Base-by-base conservation (phyloP, 768 basidiomycete species). In the Xerocomus potaroensis region DNA sequence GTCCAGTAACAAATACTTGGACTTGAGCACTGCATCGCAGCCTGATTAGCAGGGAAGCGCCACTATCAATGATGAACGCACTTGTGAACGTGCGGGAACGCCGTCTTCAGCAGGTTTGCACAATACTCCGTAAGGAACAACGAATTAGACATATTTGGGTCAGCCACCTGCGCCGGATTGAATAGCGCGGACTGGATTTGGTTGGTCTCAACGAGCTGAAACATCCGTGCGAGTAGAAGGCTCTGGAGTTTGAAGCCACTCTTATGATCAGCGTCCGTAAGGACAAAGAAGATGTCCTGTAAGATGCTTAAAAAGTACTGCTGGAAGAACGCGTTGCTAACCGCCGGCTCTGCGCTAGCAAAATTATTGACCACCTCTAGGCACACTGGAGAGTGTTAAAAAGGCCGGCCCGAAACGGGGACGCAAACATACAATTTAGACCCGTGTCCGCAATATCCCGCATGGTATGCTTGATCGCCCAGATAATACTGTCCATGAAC, bases 381-480 rank as follows among this genome's bases (percentile, higher is more conserved):
- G 59, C 87, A 91, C 65, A 97, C 94, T 92, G 50, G 16, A 27
- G 39, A 36, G 18, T 7, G 48, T 58, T 29, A 57, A 37, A 21
- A 42, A 41, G 3, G 16, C 16, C 21, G 18, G 21, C 30, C 19
- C 31, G 48, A 23, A 46, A 51, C 10, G 39, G 29, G 31, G 32
- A 15, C 32, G 29, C 44, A 5, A 14, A 55, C 53, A 69, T 69
- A 91, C 88, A 62, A 59, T 84, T 88, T 49, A 91, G 67, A 34
- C 88, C 88, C 34, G 86, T 89, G 63, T 98, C 95, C 5, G 92
- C 91, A 51, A 99, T 96, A 67, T 98, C 95, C 45, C 95, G 81
- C 91, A 96, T 93, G 14, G 91, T 97, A 71, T 99, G 96, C 68
- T 99, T 99, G 74, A 97, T 95, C n/a, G 93, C 95, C 95, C 96